phyloP scores from a whole-genome alignment of 495 filamentous ascomycete species.

The Lichenothelia convexa region DNA sequence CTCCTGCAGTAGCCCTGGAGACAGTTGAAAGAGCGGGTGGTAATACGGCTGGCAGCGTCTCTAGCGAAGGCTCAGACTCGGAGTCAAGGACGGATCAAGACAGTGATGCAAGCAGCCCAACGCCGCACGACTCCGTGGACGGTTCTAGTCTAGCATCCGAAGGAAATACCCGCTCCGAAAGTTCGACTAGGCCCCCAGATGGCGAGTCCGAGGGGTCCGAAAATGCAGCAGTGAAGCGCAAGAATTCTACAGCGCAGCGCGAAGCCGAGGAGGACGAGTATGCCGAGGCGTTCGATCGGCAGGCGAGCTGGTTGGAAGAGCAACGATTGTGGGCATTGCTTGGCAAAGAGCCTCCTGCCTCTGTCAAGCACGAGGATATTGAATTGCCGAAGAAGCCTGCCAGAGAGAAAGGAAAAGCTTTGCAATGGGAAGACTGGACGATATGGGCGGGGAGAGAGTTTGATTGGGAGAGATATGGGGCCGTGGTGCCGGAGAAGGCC shows the following conservation, averaged over 20 bases:
- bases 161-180: not conserved
- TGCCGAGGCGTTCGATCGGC: not conserved
- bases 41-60: not conserved
- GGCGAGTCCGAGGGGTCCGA: not conserved
- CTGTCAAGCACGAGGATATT: not conserved
- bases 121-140: not conserved
- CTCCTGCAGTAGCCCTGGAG: not conserved
- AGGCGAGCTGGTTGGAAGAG: not conserved
- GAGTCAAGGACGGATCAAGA: not conserved
- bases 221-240: not conserved
- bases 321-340: not conserved
- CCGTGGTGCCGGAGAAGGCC: no score
- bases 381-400: not conserved
- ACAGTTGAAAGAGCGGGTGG: not conserved
- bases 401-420: no score
- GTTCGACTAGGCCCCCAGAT: not conserved
- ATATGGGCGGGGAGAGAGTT: no score
- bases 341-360: not conserved
- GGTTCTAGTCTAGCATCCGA: no score
- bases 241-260: not conserved
- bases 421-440: no score
- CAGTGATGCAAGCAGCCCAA: not conserved
- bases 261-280: not conserved
- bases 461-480: no score
- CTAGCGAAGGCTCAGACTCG: not conserved